Base-by-base conservation (phyloP, 768 basidiomycete genomes). In the Podaxis sp. region DNA sequence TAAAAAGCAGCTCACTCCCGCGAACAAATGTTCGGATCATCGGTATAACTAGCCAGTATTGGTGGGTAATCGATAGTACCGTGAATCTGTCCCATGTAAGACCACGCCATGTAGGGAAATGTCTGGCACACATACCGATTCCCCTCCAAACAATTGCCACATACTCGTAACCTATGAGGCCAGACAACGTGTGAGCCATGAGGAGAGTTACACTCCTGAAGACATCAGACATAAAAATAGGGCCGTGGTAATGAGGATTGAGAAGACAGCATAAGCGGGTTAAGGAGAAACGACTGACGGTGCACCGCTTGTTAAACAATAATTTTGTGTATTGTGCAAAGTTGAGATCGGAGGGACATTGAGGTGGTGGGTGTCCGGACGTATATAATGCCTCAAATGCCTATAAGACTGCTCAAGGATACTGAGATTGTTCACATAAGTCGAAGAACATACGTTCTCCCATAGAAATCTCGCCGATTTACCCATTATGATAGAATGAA, bases 261-360 rank as follows among this genome's bases (percentile, higher is more conserved):
- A 33, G 3, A 29, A 51, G 2, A 17, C 13, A 17, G 9, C 3
- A 24, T 11, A 9, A 27, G 49, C 2, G 25, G 46, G 37, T 24
- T 4, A 33, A 24, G n/a, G 51, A 13, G 13, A 38, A n/a, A 29
- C 19, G n/a, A 19, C 57, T 46, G 6, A 64, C 63, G 22, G 59
- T 58, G 52, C 63, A 64, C 12, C 51, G 51, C 40, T 59, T 54
- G 12, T 72, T 72, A 63, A 75, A 81, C 9, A 78, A 50, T 17
- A 79, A 63, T 29, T 72, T 71, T 0, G 78, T 70, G 59, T 77
- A 79, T 29, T 71, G 71, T 0, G 72, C 66, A 29, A 76, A 66
- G 52, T 68, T 74, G 33, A 78, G 63, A 29, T 72, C 71, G n/a
- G 64, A 37, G 2, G 78, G 78, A 52, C 70, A 71, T 2, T 69